These are phyloP conservation scores for Albophoma yamanashiensis DNA, from an alignment of 2,329 filamentous ascomycete genomes.

Conservation along the genomic window DNA sequence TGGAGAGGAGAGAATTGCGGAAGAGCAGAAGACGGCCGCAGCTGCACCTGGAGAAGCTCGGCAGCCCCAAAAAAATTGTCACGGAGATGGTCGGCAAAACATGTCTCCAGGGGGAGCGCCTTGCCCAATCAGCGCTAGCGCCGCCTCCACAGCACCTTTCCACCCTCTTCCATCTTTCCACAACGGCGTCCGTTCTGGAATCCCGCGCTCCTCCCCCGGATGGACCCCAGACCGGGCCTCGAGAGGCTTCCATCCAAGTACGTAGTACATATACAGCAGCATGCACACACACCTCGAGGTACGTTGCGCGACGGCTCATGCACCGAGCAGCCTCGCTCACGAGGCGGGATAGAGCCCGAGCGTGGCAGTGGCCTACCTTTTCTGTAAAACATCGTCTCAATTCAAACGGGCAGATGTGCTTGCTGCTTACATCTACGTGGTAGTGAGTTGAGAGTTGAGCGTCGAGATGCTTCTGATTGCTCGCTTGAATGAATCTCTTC, in stretches of 20 bases:
- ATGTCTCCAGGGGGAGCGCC: conserved; percentile 17
- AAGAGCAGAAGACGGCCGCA: conserved; percentile 6
- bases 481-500: not conserved
- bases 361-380: not conserved
- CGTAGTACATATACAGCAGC: too few relatives aligned
- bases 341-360: not conserved
- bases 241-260: too few relatives aligned
- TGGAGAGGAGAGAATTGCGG: conserved; percentile 1
- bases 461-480: too few relatives aligned
- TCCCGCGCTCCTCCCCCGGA: not conserved
- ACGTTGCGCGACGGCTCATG: too few relatives aligned
- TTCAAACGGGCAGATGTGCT: not conserved
- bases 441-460: too few relatives aligned
- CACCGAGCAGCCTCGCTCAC: too few relatives aligned
- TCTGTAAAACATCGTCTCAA: not conserved
- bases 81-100: conserved; percentile 28
- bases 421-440: not conserved
- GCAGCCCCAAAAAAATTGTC: conserved; percentile 29
- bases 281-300: too few relatives aligned
- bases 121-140: conserved; percentile 19
- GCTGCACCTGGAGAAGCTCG: conserved; percentile 8
- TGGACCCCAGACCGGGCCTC: not conserved
- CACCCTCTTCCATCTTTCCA: conserved; percentile 27
- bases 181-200: conserved; percentile 17
- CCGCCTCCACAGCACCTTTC: conserved; percentile 15